phyloP scores from a whole-genome alignment of 345 rosid species.

The Salix koriyanagi region DNA sequence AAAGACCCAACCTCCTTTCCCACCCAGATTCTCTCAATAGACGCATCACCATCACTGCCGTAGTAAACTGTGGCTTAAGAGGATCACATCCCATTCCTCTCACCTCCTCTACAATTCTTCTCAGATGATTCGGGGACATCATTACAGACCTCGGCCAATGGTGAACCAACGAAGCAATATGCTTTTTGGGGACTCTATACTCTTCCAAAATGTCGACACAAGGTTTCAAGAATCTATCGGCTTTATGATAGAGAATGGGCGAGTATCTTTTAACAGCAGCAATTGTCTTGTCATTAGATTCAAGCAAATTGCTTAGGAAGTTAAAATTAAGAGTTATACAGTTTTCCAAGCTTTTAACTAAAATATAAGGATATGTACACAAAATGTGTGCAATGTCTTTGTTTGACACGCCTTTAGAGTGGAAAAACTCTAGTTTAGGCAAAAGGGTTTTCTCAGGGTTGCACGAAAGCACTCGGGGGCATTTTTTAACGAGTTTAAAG shows the following conservation, averaged over 20 bases:
- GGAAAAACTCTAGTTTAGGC: slow-evolving; percentile 28
- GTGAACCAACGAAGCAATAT: background rate
- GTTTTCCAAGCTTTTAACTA: slow-evolving; percentile 5
- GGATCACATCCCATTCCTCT: slow-evolving; percentile 45
- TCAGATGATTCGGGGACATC: background rate
- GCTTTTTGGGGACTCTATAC: slow-evolving; percentile 9
- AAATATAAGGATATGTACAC: background rate
- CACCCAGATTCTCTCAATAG: slow-evolving; percentile 16
- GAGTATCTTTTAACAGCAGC: background rate
- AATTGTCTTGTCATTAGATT: background rate
- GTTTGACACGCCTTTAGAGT: slow-evolving; percentile 13
- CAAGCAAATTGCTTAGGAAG: background rate
- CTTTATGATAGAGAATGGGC: background rate
- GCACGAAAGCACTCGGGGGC: slow-evolving; percentile 3
- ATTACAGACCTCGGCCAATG: background rate
- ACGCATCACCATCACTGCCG: slow-evolving; percentile 32
- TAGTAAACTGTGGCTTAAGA: slow-evolving; percentile 27
- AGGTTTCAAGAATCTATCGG: background rate
- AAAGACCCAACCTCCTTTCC: too few relatives aligned
- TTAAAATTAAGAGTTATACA: slow-evolving; percentile 10
- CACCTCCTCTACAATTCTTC: slow-evolving; percentile 22
- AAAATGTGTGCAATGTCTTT: slow-evolving; percentile 6
- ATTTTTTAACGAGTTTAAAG: background rate
- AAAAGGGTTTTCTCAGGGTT: slow-evolving; percentile 23
- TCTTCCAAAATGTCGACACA: slow-evolving; percentile 2